Base-by-base conservation (phyloP, 331 rosid species). In the Quercus phellos region DNA sequence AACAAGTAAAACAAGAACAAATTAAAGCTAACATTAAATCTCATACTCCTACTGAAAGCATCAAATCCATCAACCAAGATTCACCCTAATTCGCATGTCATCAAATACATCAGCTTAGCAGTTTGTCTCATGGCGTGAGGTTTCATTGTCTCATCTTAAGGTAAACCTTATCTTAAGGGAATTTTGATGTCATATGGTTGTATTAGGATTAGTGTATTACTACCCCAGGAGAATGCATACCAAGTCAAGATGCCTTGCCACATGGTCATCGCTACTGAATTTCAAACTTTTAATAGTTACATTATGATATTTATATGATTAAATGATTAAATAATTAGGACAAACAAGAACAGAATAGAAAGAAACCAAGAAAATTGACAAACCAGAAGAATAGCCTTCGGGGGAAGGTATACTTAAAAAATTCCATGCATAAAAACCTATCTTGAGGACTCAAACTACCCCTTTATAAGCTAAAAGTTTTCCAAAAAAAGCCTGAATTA, bases 291-390 rank as follows among this genome's bases (percentile, higher is more conserved):
- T 5, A 59, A 43, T 29, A 75, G 30, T 51, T 10, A 6, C 69
- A 19, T 58, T 30, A n/a, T 18, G 9, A 17, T 21, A 21, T 38
- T 27, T 64, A 4, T 19, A 51, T 55, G 51, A 74, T 38, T 38
- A 76, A 69, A 13, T 6, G 30, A 81, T 78, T 82, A 68, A 73
- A 76, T 83, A 81, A 64, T 81, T 53, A 59, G 29, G 86, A 79
- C 74, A 63, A 85, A 78, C 79, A 73, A 79, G 68, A 74, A 59
- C 26, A 73, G 43, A 69, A 78, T 24, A 16, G 69, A 79, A 81
- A 84, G 85, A 78, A 83, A 79, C 83, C 81, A 73, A 81, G 60
- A 75, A 80, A 88, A 56, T 59, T 70, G 73, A 69, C 81, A 79
- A 58, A 70, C 58, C 55, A 19, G 46, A 68, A 50, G 79, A 59